phyloP scores from a whole-genome alignment of 768 basidiomycete species.

The Leccinum aurantiacum region DNA sequence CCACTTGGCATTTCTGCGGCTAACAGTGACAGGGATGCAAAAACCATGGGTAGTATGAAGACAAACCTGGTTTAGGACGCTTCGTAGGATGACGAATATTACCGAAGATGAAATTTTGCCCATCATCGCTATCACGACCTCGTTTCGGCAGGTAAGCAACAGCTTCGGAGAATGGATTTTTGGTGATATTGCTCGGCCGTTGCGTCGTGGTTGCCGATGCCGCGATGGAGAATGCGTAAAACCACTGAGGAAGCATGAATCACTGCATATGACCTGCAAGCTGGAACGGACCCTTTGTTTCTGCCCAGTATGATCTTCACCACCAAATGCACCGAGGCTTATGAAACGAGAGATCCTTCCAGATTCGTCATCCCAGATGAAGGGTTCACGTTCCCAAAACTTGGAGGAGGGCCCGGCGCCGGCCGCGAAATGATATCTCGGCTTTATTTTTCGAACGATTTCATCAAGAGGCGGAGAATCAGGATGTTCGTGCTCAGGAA shows the following conservation, averaged over 20 bases:
- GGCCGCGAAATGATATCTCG: conserved; percentile 85
- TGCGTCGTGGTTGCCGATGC: conserved; percentile 46
- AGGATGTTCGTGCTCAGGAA: conserved; percentile 42
- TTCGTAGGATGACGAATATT: conserved; percentile 57
- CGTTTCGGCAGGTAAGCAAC: conserved; percentile 51
- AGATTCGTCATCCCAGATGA: conserved; percentile 73
- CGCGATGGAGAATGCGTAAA: conserved; percentile 91
- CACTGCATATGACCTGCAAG: conserved; percentile 3
- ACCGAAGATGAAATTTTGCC: conserved; percentile 72
- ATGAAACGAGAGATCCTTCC: conserved; percentile 73
- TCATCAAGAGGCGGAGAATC: conserved; percentile 65
- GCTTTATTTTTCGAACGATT: conserved; percentile 62
- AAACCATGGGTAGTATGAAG: background rate
- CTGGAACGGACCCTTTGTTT: conserved; percentile 75
- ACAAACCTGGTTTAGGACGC: conserved; percentile 54
- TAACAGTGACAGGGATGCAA: background rate
- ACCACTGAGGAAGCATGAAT: conserved; percentile 62
- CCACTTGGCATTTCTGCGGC: conserved; percentile 29
- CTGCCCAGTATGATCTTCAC: conserved; percentile 55
- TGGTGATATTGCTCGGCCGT: conserved; percentile 62
- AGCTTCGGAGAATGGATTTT: conserved; percentile 64
- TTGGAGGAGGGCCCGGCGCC: conserved; percentile 60
- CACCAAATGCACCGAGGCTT: conserved; percentile 86
- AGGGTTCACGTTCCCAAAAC: conserved; percentile 98
- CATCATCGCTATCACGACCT: conserved; percentile 42